These are phyloP conservation scores for Acanthamoeba royreba DNA, from an alignment of 208 protist species.

Conservation along the genomic window DNA sequence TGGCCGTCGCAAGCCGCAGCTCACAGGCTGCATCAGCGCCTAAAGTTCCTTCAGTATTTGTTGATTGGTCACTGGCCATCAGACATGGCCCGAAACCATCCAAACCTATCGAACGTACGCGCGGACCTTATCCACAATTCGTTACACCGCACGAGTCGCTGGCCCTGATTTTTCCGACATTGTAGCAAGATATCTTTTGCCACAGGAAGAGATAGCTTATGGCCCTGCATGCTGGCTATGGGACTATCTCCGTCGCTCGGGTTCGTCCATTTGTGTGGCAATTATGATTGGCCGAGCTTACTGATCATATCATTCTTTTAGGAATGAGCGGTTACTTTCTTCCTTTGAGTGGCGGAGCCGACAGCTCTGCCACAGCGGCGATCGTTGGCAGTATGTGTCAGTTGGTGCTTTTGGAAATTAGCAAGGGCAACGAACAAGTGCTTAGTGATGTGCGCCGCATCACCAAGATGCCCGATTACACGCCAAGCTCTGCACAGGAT, in stretches of 20 bases:
- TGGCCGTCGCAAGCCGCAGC: slow-evolving; percentile 23
- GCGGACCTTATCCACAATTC: background rate
- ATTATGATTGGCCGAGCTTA: background rate
- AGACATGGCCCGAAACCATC: background rate
- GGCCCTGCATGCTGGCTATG: slow-evolving; percentile 82
- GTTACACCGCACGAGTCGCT: background rate
- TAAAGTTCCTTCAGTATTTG: slow-evolving; percentile 48
- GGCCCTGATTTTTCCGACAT: background rate
- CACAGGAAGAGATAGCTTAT: slow-evolving; percentile 73
- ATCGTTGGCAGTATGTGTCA: slow-evolving; percentile 81
- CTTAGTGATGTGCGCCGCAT: slow-evolving; percentile 66
- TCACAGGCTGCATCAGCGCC: slow-evolving; percentile 42
- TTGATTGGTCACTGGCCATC: background rate
- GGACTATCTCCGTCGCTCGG: slow-evolving; percentile 81
- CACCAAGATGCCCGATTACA: slow-evolving; percentile 18
- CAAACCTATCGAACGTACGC: background rate
- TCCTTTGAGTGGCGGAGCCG: slow-evolving; percentile 78
- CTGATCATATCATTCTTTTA: background rate
- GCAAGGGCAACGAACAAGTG: slow-evolving; percentile 53
- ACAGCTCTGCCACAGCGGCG: slow-evolving; percentile 71
- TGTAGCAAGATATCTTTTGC: background rate
- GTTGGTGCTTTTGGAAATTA: slow-evolving; percentile 63
- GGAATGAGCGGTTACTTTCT: slow-evolving; percentile 73
- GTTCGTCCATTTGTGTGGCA: background rate
- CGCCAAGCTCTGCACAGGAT: slow-evolving; percentile 47